A percentile compares a stretch with the other conserved stretches of the same genome.
These are phyloP conservation scores for Ophioceras dolichostomum DNA, from an alignment of 2,329 filamentous ascomycete species.

Conservation along the genomic window DNA sequence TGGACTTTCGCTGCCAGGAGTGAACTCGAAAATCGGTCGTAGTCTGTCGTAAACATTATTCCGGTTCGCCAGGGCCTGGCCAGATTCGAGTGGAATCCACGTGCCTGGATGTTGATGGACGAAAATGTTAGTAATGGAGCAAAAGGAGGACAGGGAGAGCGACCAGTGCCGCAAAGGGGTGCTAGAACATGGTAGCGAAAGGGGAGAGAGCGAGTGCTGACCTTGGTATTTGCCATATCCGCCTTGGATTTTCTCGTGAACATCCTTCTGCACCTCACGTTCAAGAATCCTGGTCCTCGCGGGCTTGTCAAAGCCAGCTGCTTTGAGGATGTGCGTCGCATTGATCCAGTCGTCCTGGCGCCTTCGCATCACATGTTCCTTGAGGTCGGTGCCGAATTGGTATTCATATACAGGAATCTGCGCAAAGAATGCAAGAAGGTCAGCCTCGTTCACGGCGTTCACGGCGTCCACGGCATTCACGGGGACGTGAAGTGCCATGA, in stretches of 20 bases:
- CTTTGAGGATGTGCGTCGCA: constrained; percentile 97
- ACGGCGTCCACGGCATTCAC: no score
- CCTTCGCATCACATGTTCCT: constrained; percentile 90
- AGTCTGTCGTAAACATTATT: constrained; percentile 81
- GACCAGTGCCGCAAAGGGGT: background rate
- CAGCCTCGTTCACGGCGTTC: background rate
- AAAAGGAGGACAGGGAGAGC: constrained; percentile 2
- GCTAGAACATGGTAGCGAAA: no score
- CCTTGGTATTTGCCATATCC: constrained; percentile 97
- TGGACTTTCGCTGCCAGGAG: constrained; percentile 73
- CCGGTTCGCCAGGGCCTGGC: constrained; percentile 69
- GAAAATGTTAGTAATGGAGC: constrained; percentile 3
- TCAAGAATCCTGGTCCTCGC: constrained; percentile 90
- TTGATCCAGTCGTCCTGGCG: constrained; percentile 96
- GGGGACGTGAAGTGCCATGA: no score
- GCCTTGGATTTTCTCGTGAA: constrained; percentile 95
- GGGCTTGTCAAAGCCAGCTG: constrained; percentile 94
- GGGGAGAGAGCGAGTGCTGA: background rate
- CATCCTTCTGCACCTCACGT: constrained; percentile 90
- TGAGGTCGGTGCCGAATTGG: constrained; percentile 66
- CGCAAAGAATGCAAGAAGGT: constrained; percentile 2
- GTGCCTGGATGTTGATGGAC: constrained; percentile 46
- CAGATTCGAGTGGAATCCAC: constrained; percentile 83
- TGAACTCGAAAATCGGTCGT: constrained; percentile 78
- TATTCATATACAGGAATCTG: constrained; percentile 93